A percentile compares a stretch with the other conserved stretches of the same genome.
Conservation (phyloP, 2,329 filamentous ascomycete genomes). For the Dactylellina haptotyla region DNA sequence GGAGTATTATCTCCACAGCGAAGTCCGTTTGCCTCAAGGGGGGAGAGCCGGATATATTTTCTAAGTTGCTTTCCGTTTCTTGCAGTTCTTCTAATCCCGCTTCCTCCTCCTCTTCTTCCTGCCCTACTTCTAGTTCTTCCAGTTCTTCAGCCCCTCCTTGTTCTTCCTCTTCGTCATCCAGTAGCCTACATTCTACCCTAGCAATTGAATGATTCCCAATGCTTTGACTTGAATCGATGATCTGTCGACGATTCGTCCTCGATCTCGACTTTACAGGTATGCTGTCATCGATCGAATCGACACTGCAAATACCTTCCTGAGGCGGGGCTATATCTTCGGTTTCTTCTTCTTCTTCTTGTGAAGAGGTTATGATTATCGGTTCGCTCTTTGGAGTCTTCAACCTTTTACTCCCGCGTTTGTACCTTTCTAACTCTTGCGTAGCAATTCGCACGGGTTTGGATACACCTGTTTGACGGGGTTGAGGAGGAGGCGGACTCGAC, state of each 20-base stretch:
- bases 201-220: background rate
- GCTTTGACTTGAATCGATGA: slow-evolving; percentile 40
- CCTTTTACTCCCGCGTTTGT: slow-evolving; percentile 10
- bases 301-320: background rate
- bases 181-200: background rate
- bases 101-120: background rate
- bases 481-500: slow-evolving; percentile 11
- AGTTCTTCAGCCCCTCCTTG: background rate
- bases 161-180: background rate
- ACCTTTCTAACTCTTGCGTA: slow-evolving; percentile 7
- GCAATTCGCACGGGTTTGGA: slow-evolving; percentile 3
- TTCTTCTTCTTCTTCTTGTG: slow-evolving; percentile 11
- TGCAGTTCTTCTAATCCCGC: background rate
- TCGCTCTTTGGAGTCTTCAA: background rate
- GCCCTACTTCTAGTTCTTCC: too few species aligned
- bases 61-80: background rate
- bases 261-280: slow-evolving; percentile 3
- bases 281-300: too few species aligned
- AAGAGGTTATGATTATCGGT: slow-evolving; percentile 35
- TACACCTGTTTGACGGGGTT: background rate
- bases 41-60: background rate
- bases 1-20: slow-evolving; percentile 14
- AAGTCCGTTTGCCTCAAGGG: slow-evolving; percentile 1
- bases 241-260: slow-evolving; percentile 15
- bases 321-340: too few species aligned